Evolutionary conservation across 108 stramenopile species (phyloP).

Genomic region (Mediolabrus comicus): DNA sequence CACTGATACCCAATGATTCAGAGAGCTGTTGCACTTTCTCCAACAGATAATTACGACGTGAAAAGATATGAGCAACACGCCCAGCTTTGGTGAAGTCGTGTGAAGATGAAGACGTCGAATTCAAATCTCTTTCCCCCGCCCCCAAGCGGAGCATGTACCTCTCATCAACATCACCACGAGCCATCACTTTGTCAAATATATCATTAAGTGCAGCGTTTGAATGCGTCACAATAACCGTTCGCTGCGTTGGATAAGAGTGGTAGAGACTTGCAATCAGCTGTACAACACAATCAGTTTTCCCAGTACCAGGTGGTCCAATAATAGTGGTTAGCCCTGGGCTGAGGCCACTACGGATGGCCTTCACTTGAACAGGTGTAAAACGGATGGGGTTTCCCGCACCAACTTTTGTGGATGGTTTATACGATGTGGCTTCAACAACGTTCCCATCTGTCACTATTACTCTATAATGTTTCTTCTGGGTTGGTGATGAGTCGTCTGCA

Average conservation of each 20-base stretch:
- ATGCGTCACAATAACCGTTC: conserved; percentile 96
- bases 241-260: conserved; percentile 90
- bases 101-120: conserved; percentile 54
- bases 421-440: conserved; percentile 60
- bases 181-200: conserved; percentile 96
- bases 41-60: conserved; percentile 76
- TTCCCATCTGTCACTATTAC: conserved; percentile 30
- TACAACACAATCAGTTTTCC: conserved; percentile 94
- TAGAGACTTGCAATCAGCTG: conserved; percentile 96
- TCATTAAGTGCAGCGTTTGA: conserved; percentile 99
- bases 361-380: conserved; percentile 95
- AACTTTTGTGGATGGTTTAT: conserved; percentile 31
- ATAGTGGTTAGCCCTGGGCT: conserved; percentile 92
- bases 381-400: conserved; percentile 83
- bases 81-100: conserved; percentile 92
- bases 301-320: conserved; percentile 90
- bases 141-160: conserved; percentile 94
- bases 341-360: conserved; percentile 93
- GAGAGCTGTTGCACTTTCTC: conserved; percentile 89
- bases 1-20: conserved; percentile 80
- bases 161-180: conserved; percentile 83
- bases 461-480: conserved; percentile 60
- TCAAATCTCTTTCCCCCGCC: conserved; percentile 87
- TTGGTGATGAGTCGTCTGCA: not conserved
- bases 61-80: conserved; percentile 89